Evolutionary conservation across 768 basidiomycete species (phyloP).

Genomic region (Russula griseocarnosa): DNA sequence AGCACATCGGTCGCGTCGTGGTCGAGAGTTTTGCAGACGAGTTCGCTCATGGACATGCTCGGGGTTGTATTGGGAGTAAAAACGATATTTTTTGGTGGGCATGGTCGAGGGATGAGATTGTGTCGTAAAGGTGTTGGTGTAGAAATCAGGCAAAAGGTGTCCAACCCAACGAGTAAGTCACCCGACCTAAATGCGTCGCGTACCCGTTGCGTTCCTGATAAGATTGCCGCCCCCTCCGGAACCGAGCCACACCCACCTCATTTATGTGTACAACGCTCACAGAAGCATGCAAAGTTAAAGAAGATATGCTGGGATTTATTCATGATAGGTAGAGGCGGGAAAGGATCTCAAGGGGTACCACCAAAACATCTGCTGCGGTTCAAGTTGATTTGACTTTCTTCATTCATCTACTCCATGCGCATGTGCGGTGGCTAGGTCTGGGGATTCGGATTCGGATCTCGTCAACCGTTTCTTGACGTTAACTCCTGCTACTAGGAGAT

Average conservation of each 20-base stretch:
- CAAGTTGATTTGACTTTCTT: too few species aligned
- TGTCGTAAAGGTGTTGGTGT: neutral
- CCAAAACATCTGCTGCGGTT: too few species aligned
- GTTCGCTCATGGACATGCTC: conserved; percentile 68
- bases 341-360: too few species aligned
- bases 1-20: conserved; percentile 73
- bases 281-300: too few species aligned
- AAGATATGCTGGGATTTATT: too few species aligned
- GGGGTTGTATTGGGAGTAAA: conserved; percentile 70
- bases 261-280: too few species aligned
- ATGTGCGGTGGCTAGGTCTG: too few species aligned
- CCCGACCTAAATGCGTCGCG: neutral
- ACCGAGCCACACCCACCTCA: neutral
- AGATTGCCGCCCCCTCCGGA: neutral
- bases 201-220: neutral
- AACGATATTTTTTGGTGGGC: conserved; percentile 28
- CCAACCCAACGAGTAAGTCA: neutral
- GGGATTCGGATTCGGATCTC: too few species aligned
- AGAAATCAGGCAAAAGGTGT: neutral
- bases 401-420: too few species aligned
- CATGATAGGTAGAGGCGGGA: too few species aligned
- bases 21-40: conserved; percentile 72
- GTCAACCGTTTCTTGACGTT: too few species aligned
- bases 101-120: conserved; percentile 10
- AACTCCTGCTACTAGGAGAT: too few species aligned